Base-by-base conservation (phyloP, 805 yeast species). In the Schwanniomyces sp. region DNA sequence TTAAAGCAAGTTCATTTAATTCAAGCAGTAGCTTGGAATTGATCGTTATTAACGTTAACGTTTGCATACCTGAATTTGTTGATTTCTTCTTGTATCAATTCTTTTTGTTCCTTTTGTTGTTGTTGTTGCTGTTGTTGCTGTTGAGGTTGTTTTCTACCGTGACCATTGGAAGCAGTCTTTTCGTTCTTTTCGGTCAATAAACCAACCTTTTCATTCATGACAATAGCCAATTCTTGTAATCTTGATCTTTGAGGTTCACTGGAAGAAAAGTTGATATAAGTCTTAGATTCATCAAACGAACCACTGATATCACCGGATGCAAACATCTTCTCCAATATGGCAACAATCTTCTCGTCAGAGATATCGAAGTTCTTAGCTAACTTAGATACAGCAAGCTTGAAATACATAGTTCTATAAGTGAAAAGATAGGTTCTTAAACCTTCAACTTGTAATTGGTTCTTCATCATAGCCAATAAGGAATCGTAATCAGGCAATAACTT, bases 351-450 rank as follows among this genome's bases (percentile, higher is more conserved):
- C 11, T 71, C 73, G 51, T 70, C 75, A 12, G 79, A 65, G 43
- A 92, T 72, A 57, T 83, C 85, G 65, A 92, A 94, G 52, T 82
- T 76, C 43, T 74, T 63, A 18, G 90, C 73, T 59, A 94, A 75
- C 56, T 82, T 82, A 14, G 74, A 66, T 43, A 91, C 67, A 3
- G 96, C 85, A 47, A 92, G 78, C 53, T 87, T 86, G 51, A 85
- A 74, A 72, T 85, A 91, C 58, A 83, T 84, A 29, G 84, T 69
- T 63, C 88, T 88, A 74, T 86, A 91, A 53, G 88, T 85, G 77
- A 90, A 88, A 54, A 94, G 76, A 68, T 88, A 94, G n/a, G 97
- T 89, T 71, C 96, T 84, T 63, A 94, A 79, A 41, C 97, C 96
- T 70, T 90, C 96, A 46, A 83, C 74, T 75, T 94, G 96, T 59